Evolutionary conservation across 163 green algal species (phyloP), one percentile per base, ranked within the genome.

Genomic region (Chlamydomonas reinhardtii): DNA sequence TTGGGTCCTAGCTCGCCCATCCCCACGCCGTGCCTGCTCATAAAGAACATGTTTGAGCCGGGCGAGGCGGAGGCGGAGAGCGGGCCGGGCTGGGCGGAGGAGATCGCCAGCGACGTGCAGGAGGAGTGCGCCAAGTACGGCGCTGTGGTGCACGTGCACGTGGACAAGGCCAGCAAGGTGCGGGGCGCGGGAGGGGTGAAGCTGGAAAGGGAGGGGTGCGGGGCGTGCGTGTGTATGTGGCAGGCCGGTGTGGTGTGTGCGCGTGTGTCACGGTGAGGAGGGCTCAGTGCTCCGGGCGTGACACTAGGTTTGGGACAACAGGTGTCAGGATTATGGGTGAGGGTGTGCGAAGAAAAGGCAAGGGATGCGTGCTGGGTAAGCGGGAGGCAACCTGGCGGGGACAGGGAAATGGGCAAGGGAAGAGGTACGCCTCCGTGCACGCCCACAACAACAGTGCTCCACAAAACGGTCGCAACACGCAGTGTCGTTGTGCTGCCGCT

Each of bases 41-140:
- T 99, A 65, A 99, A 99, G 89, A 99, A 99, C 93, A 97, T 99
- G 94, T 99, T 99, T 87, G 91, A 98, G 87, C 94, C 97, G 4
- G 78, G 72, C 35, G 87, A 96, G 88, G 93, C 91, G 89, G 91
- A 89, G 69, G 74, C 64, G 68, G 82, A 99, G 92, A 96, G 91
- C 2, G 95, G 97, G 73, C 88, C 91, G 2, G 93, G 95, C 64
- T 99, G 98, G 98, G 92, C 95, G 16, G 75, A 95, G n/a, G 98
- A 99, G 69, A 98, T 99, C 64, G 92, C 84, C 12, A 91, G 95
- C 43, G 98, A 99, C 76, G 96, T 99, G 59, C 90, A 90, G 76
- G 95, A 97, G 12, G 98, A 99, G 93, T 98, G 96, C 91, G 88
- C 88, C 82, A 99, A 99, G 91, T 99, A 96, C 91, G 98, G 98